phyloP scores from a whole-genome alignment of 805 yeast species.

The Cyberlindnera saturnus region DNA sequence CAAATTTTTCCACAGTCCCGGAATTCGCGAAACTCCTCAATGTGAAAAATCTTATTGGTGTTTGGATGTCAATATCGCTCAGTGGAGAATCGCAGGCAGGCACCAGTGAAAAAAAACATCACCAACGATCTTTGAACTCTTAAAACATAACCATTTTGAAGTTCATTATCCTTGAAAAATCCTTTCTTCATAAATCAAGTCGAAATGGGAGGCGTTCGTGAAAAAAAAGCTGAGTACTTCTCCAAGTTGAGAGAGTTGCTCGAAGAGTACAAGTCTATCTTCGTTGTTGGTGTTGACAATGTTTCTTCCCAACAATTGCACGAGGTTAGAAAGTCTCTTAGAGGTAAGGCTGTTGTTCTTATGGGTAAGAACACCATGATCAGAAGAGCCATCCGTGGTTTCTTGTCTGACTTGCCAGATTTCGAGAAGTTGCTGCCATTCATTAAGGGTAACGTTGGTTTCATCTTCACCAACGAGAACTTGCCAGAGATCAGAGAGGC shows the following conservation, averaged over 20 bases:
- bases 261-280: conserved; percentile 96
- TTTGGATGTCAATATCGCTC: too few species aligned
- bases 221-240: conserved; percentile 94
- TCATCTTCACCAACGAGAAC: conserved; percentile 97
- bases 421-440: conserved; percentile 90
- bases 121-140: neutral
- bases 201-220: conserved; percentile 99
- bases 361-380: conserved; percentile 99
- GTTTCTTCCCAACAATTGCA: conserved; percentile 99
- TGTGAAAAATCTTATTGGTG: too few species aligned
- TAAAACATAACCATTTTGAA: neutral
- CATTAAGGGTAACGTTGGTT: conserved; percentile 98
- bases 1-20: too few species aligned
- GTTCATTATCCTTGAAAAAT: conserved; percentile 64
- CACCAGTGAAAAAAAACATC: conserved; percentile 1
- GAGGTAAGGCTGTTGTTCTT: conserved; percentile 90
- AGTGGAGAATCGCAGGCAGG: too few species aligned
- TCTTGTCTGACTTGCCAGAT: conserved; percentile 90
- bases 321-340: conserved; percentile 95
- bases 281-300: conserved; percentile 99
- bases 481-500: conserved; percentile 88
- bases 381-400: conserved; percentile 98
- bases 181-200: conserved; percentile 71
- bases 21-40: too few species aligned
- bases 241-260: conserved; percentile 89